A percentile compares a stretch with the other conserved stretches of the same genome.
Conservation (phyloP, 176 grass and related monocot species). For the Aegilops sharonensis region DNA sequence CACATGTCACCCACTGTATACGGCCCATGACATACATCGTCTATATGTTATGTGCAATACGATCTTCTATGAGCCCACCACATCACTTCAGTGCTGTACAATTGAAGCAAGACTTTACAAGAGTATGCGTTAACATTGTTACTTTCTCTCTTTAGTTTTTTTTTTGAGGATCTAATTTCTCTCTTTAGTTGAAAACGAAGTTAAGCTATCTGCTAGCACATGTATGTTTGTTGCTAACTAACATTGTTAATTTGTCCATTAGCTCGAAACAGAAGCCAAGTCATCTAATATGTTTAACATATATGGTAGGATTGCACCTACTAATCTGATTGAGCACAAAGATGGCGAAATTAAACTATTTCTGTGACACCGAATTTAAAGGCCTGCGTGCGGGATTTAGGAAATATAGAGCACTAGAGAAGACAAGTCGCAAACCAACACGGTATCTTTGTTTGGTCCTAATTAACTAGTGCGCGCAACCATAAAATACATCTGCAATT, state of each 20-base stretch:
- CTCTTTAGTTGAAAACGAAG: not conserved
- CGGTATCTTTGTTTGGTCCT: not conserved
- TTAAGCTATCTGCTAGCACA: not conserved
- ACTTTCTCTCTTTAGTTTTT: no score
- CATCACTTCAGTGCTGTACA: constrained; percentile 20
- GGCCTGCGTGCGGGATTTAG: not conserved
- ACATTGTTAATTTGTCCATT: not conserved
- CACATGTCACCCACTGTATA: not conserved
- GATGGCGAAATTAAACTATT: not conserved
- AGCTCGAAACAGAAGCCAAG: not conserved
- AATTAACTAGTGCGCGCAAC: not conserved
- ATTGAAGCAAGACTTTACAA: constrained; percentile 5
- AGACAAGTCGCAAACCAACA: not conserved
- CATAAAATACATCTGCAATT: constrained; percentile 1
- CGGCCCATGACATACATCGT: not conserved
- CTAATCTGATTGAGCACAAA: not conserved
- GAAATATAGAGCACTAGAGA: not conserved
- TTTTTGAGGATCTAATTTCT: not conserved
- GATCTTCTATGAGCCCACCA: not conserved
- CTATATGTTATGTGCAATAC: not conserved
- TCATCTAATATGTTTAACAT: not conserved
- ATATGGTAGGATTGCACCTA: not conserved
- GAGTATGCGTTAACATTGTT: no score
- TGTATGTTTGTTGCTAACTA: not conserved
- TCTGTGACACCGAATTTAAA: not conserved